phyloP scores from a whole-genome alignment of 2,329 filamentous ascomycete genomes.

The Lachnum nothofagi region DNA sequence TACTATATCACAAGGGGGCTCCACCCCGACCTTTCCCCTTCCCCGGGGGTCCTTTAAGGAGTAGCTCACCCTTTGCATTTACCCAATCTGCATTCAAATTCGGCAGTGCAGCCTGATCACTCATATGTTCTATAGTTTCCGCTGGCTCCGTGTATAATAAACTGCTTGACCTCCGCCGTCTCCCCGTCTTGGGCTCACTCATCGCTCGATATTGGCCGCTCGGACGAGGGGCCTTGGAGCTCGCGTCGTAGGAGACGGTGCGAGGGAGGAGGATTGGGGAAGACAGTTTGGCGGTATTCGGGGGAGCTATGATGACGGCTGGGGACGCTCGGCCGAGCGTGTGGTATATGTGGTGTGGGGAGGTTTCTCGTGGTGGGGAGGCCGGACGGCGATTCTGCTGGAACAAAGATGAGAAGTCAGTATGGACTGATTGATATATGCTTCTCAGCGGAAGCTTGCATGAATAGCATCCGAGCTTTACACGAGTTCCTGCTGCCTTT shows the following conservation, averaged over 20 bases:
- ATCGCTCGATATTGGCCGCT: conserved; percentile 47
- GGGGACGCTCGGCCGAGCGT: conserved; percentile 30
- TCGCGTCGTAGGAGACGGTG: conserved; percentile 86
- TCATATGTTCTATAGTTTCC: conserved; percentile 95
- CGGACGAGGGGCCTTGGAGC: conserved; percentile 63
- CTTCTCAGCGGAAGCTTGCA: too few relatives aligned
- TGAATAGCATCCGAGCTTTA: too few relatives aligned
- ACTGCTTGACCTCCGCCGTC: conserved; percentile 93
- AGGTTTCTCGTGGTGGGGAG: background rate
- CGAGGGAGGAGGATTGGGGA: conserved; percentile 80
- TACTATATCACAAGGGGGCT: background rate
- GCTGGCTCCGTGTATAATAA: conserved; percentile 94
- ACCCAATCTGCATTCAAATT: conserved; percentile 99
- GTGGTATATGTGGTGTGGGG: background rate
- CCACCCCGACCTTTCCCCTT: too few relatives aligned
- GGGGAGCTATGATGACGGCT: conserved; percentile 29
- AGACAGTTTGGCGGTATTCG: conserved; percentile 93
- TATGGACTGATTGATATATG: background rate
- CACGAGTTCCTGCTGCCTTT: too few relatives aligned
- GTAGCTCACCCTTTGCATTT: conserved; percentile 84
- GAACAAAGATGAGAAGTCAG: background rate
- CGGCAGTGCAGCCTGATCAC: conserved; percentile 87
- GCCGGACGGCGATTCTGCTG: background rate
- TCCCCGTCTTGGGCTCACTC: conserved; percentile 60
- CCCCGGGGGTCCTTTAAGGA: too few relatives aligned